Conservation (phyloP, 2,329 filamentous ascomycete genomes). For the Aureobasidium sp. region DNA sequence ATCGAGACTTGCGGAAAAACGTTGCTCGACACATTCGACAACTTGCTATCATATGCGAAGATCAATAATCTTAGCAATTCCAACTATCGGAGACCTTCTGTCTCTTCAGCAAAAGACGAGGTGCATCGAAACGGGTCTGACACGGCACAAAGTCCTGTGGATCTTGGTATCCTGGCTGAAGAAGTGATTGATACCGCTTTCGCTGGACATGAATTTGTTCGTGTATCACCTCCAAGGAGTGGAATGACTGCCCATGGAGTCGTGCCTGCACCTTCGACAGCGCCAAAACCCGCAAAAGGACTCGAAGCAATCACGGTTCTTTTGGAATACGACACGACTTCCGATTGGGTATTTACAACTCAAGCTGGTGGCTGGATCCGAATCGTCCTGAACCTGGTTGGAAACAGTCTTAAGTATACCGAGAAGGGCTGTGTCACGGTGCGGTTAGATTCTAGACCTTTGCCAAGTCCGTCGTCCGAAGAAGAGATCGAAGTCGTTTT, state of each 20-base stretch:
- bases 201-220: conserved; percentile 17
- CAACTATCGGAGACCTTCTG: background rate
- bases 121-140: background rate
- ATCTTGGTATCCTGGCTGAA: conserved; percentile 42
- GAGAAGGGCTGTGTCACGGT: conserved; percentile 19
- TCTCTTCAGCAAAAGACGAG: background rate
- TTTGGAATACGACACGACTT: conserved; percentile 16
- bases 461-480: too few relatives aligned
- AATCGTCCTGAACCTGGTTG: conserved; percentile 15
- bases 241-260: background rate
- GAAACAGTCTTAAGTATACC: conserved; percentile 17
- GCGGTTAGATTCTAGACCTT: too few relatives aligned
- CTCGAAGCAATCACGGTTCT: background rate
- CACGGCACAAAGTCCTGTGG: conserved; percentile 17
- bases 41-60: conserved; percentile 32
- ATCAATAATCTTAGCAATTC: conserved; percentile 26
- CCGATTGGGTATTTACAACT: conserved; percentile 36
- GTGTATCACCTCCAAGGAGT: conserved; percentile 22
- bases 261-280: background rate
- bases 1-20: conserved; percentile 28
- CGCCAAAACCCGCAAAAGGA: background rate
- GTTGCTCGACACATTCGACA: conserved; percentile 27
- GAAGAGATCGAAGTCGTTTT: background rate
- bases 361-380: conserved; percentile 26
- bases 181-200: conserved; percentile 46